Evolutionary conservation across 163 green algal genomes (phyloP), one percentile per base, ranked within the genome.

Genomic region (Volvox carteri): DNA sequence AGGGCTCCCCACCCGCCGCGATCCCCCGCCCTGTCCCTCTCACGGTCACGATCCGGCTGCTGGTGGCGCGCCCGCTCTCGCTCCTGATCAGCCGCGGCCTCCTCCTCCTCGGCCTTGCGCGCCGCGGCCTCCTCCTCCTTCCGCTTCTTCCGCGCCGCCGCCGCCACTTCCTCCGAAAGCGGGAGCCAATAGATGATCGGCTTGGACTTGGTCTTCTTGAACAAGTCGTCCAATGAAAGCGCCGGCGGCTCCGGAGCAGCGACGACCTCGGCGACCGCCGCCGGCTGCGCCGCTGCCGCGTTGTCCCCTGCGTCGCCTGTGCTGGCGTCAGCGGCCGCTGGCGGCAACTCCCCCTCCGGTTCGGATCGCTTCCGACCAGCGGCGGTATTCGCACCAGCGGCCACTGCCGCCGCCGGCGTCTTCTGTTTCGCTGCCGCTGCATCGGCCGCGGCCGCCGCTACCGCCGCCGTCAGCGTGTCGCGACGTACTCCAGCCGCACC

Each of bases 101-200:
- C 35, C 68, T 60, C 41, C 83, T 81, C 21, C 9, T 81, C 83
- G 21, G 68, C 60, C 60, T 76, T 50, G 28, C 18, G 33, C 41
- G 67, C 68, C 5, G 68, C 50, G 33, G 67, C 83, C 50, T 88
- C 83, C 50, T 68, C 83, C 50, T 81, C 83, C 68, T 75, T 46
- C 35, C 83, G 83, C 67, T 88, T 88, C 67, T 88, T 81, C 35
- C 83, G 83, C 25, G 68, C 83, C 68, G 12, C 68, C 48, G 67
- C 84, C 41, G 95, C 92, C 75, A 96, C 86, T 30, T 95, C 95
- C 4, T 97, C 94, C 44, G 93, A 96, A n/a, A 98, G 90, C 28
- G 96, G 96, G 86, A 98, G 92, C 92, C 93, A 98, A 87, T 98
- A 98, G 46, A 98, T 90, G 14, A 74, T 73, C 11, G 96, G 96